These are phyloP conservation scores for Pichia sp. DNA, from an alignment of 1,139 yeast species.

Conservation along the genomic window DNA sequence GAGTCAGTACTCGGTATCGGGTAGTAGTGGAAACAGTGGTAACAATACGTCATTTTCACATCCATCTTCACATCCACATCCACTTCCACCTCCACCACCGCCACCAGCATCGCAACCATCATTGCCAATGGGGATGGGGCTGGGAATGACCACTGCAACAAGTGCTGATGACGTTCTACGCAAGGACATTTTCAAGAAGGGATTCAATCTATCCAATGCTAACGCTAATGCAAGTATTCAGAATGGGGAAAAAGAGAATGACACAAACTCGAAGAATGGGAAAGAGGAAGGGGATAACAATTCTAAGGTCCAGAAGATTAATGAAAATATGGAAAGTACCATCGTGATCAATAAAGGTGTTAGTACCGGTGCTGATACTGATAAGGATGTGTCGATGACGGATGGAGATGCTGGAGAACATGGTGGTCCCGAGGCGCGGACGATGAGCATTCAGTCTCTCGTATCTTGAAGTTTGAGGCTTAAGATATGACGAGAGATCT, in stretches of 20 bases:
- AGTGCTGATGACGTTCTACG: background rate
- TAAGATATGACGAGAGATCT: no score
- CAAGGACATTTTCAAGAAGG: slow-evolving; percentile 16
- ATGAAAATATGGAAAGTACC: background rate
- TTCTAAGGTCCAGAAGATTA: background rate
- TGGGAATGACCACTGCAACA: background rate
- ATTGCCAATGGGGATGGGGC: no score
- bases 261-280: background rate
- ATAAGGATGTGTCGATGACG: background rate
- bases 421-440: no score
- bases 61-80: background rate
- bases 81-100: background rate
- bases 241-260: background rate
- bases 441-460: no score
- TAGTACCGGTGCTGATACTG: background rate
- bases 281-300: background rate
- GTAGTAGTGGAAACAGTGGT: background rate
- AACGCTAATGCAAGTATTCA: background rate
- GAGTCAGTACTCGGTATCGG: slow-evolving; percentile 12
- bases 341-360: background rate
- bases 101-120: background rate
- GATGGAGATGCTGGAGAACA: no score
- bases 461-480: no score
- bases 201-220: slow-evolving; percentile 10
- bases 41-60: background rate